A percentile compares a stretch with the other conserved stretches of the same genome.
These are phyloP conservation scores for Boletus insuetus DNA, from an alignment of 768 basidiomycete genomes.

Conservation along the genomic window DNA sequence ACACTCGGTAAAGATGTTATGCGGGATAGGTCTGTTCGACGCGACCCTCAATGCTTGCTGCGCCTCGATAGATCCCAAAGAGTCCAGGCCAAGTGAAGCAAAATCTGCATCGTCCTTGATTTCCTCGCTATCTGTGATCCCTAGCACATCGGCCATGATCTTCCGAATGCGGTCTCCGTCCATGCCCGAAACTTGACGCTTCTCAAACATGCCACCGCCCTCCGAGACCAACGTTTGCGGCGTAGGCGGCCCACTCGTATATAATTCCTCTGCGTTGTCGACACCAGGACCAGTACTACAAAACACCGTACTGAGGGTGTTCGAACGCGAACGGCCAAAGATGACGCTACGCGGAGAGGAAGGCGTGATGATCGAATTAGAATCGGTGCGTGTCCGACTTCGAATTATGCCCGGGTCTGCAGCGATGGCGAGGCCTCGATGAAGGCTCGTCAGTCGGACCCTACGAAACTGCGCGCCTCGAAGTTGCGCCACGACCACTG, in stretches of 20 bases:
- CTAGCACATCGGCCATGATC: conserved; percentile 47
- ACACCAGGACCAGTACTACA: neutral
- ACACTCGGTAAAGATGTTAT: conserved; percentile 40
- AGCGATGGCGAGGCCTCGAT: conserved; percentile 41
- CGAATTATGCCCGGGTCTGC: conserved; percentile 13
- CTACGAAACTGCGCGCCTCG: conserved; percentile 60
- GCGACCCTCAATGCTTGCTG: conserved; percentile 45
- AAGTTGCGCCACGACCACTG: conserved; percentile 50
- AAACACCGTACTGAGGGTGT: conserved; percentile 18
- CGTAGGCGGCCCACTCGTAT: conserved; percentile 28
- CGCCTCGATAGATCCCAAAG: conserved; percentile 61
- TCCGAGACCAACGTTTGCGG: conserved; percentile 43
- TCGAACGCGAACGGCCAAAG: conserved; percentile 28
- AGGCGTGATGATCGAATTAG: conserved; percentile 27
- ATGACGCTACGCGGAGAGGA: conserved; percentile 28
- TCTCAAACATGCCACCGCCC: neutral
- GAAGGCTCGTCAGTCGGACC: conserved; percentile 49
- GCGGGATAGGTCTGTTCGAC: conserved; percentile 42
- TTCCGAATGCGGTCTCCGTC: conserved; percentile 29
- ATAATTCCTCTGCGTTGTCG: conserved; percentile 1
- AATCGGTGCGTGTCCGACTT: conserved; percentile 24
- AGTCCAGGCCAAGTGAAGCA: conserved; percentile 57
- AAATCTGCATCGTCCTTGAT: conserved; percentile 48
- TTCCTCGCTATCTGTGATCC: conserved; percentile 26
- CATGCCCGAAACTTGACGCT: neutral